Evolutionary conservation across 305 asterid genomes (phyloP).

Genomic region (Euphrasia arctica): DNA sequence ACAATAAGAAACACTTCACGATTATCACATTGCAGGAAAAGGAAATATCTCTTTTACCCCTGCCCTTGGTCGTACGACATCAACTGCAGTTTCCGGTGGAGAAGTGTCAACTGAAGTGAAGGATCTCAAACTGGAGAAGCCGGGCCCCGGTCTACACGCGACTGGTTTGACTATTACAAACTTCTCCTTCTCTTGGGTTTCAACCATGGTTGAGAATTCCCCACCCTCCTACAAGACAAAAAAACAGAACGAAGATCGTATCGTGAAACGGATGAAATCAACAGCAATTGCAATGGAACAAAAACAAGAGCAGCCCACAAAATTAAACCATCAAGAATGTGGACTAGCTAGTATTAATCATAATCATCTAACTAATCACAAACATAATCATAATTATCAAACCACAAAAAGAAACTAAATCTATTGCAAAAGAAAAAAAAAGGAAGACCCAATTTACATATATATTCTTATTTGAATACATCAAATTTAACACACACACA

Average conservation of each 20-base stretch:
- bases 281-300: neutral
- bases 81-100: slow-evolving; percentile 35
- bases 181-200: slow-evolving; percentile 48
- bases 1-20: neutral
- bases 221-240: neutral
- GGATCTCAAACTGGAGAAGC: slow-evolving; percentile 42
- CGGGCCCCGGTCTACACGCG: slow-evolving; percentile 55
- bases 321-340: slow-evolving; percentile 4
- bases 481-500: too few species aligned
- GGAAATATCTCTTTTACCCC: slow-evolving; percentile 23
- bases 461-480: too few species aligned
- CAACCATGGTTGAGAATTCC: slow-evolving; percentile 37
- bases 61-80: slow-evolving; percentile 64
- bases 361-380: neutral
- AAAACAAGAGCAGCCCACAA: neutral
- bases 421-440: too few species aligned
- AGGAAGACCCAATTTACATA: too few species aligned
- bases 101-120: slow-evolving; percentile 48
- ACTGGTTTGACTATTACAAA: slow-evolving; percentile 70
- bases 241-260: neutral
- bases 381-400: neutral
- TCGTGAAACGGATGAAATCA: neutral
- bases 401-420: too few species aligned
- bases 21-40: neutral
- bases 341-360: neutral